Evolutionary conservation across 495 filamentous ascomycete genomes (phyloP).

Genomic region (Penicillium daleae): DNA sequence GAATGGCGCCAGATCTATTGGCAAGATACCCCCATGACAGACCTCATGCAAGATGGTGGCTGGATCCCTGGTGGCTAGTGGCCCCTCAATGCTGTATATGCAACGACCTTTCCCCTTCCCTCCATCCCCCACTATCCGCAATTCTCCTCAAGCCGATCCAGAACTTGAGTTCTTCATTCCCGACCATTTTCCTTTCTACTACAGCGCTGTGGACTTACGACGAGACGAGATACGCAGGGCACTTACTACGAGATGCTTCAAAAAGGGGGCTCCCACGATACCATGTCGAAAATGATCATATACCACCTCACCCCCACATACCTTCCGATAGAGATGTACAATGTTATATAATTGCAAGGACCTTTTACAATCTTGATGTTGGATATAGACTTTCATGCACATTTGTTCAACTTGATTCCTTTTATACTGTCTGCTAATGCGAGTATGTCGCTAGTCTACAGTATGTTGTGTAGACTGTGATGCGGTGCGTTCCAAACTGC

Average conservation of each 20-base stretch:
- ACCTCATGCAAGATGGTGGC: slow-evolving; percentile 47
- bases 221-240: slow-evolving; percentile 34
- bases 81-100: slow-evolving; percentile 7
- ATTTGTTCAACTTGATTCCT: background rate
- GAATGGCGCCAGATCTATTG: slow-evolving; percentile 55
- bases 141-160: background rate
- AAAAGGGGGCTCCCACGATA: slow-evolving; percentile 27
- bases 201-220: slow-evolving; percentile 23
- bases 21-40: slow-evolving; percentile 51
- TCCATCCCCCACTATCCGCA: background rate
- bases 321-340: slow-evolving; percentile 30
- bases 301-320: slow-evolving; percentile 14
- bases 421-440: background rate
- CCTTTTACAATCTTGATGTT: background rate
- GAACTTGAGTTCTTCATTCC: background rate
- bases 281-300: slow-evolving; percentile 30
- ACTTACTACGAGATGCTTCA: slow-evolving; percentile 13
- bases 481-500: background rate
- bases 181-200: slow-evolving; percentile 3
- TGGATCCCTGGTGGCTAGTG: slow-evolving; percentile 41
- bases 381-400: background rate
- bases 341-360: slow-evolving; percentile 27
- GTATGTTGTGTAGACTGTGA: background rate
- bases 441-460: background rate
- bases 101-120: background rate